Evolutionary conservation across 352 stramenopile species (phyloP).

Genomic region (Pythium apleroticum): DNA sequence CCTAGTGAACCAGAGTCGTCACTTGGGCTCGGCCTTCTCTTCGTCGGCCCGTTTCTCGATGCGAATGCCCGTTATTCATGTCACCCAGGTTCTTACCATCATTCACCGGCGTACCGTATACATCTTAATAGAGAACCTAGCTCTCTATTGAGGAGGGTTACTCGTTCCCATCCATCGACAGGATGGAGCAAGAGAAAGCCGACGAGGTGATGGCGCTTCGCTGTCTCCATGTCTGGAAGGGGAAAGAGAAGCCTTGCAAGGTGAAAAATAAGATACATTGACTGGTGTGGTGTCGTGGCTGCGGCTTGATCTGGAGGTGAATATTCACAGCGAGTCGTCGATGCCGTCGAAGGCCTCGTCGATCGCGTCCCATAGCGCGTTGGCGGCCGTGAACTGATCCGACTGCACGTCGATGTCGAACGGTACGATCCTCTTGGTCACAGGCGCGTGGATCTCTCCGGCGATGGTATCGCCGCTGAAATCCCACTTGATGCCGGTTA

Average conservation of each 20-base stretch:
- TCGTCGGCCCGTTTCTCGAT: constrained; percentile 10
- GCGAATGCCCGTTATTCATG: constrained; percentile 6
- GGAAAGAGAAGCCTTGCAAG: no score
- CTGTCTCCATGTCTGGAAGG: no score
- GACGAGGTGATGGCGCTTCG: background rate
- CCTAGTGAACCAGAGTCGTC: background rate
- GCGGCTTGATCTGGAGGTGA: background rate
- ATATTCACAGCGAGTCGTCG: constrained; percentile 45
- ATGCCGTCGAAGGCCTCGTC: constrained; percentile 64
- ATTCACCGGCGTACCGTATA: constrained; percentile 1
- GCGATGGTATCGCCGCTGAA: constrained; percentile 51
- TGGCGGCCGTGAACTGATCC: constrained; percentile 59
- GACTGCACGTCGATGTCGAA: constrained; percentile 58
- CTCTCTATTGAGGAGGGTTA: background rate
- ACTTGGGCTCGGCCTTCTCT: background rate
- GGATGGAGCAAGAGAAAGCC: background rate
- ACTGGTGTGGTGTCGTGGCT: background rate
- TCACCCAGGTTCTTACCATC: constrained; percentile 5
- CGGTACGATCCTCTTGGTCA: constrained; percentile 50
- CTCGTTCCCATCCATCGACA: no score
- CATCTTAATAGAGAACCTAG: background rate
- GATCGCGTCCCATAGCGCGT: constrained; percentile 68
- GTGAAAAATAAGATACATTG: constrained; percentile 3
- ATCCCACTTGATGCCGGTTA: constrained; percentile 82
- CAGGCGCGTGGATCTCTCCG: constrained; percentile 64